Evolutionary conservation across 129 eudicot genomes (phyloP).

Genomic region (Solidago caesia): DNA sequence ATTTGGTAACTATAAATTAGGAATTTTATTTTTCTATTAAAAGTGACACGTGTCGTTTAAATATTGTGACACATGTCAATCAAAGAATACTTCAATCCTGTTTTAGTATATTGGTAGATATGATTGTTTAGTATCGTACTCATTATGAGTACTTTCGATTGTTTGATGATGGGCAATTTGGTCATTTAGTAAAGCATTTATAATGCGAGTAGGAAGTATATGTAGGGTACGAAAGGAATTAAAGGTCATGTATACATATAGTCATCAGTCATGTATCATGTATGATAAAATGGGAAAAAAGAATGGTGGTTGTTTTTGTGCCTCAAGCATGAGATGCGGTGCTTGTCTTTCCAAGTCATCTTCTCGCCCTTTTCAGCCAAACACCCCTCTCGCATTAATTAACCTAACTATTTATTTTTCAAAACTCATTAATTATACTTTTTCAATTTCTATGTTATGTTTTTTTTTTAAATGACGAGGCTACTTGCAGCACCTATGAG

Average conservation of each 20-base stretch:
- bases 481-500: too few relatives aligned
- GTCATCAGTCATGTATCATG: constrained; percentile 12
- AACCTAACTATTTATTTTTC: background rate
- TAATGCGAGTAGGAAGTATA: background rate
- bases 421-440: background rate
- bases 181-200: background rate
- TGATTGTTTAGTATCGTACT: background rate
- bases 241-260: background rate
- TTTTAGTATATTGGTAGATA: too few relatives aligned
- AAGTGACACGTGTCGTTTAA: too few relatives aligned
- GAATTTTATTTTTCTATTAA: too few relatives aligned
- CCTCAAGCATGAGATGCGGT: constrained; percentile 29
- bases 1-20: too few relatives aligned
- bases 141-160: background rate
- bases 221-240: background rate
- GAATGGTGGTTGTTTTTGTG: constrained; percentile 45
- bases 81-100: too few relatives aligned
- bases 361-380: constrained; percentile 15
- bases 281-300: constrained; percentile 3
- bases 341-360: constrained; percentile 34
- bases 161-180: background rate
- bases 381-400: constrained; percentile 27
- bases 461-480: background rate
- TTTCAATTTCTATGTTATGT: background rate
- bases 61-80: too few relatives aligned